phyloP scores from a whole-genome alignment of 805 yeast species.

The Brettanomyces naardenensis region DNA sequence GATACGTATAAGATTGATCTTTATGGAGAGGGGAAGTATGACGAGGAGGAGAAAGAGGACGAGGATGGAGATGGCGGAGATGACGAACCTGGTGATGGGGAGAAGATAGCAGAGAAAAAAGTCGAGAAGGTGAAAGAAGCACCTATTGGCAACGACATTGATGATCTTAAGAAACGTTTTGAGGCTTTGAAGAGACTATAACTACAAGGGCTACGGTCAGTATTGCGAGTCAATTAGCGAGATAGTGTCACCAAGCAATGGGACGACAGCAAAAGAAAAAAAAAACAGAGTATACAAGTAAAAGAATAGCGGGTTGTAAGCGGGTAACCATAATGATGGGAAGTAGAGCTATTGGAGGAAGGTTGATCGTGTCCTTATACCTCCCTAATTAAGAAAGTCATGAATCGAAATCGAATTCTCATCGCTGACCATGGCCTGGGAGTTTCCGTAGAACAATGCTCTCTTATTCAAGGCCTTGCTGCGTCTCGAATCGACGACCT shows the following conservation, averaged over 20 bases:
- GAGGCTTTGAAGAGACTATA: slow-evolving; percentile 38
- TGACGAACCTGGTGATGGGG: slow-evolving; percentile 6
- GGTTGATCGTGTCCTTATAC: too few relatives aligned
- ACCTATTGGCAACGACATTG: slow-evolving; percentile 12
- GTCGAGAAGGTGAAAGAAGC: background rate
- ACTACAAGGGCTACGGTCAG: too few relatives aligned
- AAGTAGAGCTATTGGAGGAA: too few relatives aligned
- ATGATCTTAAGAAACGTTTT: slow-evolving; percentile 24
- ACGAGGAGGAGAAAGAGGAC: slow-evolving; percentile 4
- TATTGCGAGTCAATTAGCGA: too few relatives aligned
- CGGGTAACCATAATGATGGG: background rate
- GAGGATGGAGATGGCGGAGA: slow-evolving; percentile 4
- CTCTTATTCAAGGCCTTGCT: slow-evolving; percentile 23
- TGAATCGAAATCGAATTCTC: background rate
- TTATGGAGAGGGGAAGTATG: slow-evolving; percentile 13
- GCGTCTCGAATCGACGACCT: background rate
- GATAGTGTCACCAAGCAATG: too few relatives aligned
- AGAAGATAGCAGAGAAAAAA: background rate
- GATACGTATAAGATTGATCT: slow-evolving; percentile 23
- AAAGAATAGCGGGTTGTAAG: slow-evolving; percentile 1
- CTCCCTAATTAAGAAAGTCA: background rate
- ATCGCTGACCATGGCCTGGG: slow-evolving; percentile 23
- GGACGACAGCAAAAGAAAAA: background rate
- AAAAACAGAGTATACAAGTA: background rate
- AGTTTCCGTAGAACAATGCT: slow-evolving; percentile 25